Conservation (phyloP, 208 protist species). For the Herpetomonas samuelpessoai region DNA sequence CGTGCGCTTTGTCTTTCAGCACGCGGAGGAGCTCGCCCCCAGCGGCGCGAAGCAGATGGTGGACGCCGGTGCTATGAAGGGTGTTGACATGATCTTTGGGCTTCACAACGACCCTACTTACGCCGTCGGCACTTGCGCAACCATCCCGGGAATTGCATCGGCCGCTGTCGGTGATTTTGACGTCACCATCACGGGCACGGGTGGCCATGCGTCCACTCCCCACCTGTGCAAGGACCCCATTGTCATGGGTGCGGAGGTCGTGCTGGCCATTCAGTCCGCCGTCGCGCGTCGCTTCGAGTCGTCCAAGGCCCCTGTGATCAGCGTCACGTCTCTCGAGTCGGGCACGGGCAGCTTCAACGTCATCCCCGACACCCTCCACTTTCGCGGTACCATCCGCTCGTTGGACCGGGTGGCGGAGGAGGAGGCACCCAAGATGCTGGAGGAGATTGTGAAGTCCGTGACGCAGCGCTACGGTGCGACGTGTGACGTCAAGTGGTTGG, state of each 20-base stretch:
- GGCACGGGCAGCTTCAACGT: slow-evolving; percentile 64
- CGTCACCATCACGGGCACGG: slow-evolving; percentile 42
- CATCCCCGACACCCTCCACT: slow-evolving; percentile 49
- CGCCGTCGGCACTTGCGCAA: slow-evolving; percentile 26
- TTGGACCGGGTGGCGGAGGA: slow-evolving; percentile 33
- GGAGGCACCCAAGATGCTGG: slow-evolving; percentile 33
- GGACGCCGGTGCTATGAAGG: slow-evolving; percentile 39
- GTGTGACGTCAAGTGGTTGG: slow-evolving; percentile 18
- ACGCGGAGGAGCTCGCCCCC: slow-evolving; percentile 63
- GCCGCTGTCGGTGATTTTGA: slow-evolving; percentile 42
- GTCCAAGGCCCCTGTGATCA: slow-evolving; percentile 40
- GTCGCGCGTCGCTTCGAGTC: slow-evolving; percentile 45
- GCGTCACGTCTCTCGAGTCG: slow-evolving; percentile 43
- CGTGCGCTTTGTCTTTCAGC: slow-evolving; percentile 74
- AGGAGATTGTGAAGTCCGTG: slow-evolving; percentile 36
- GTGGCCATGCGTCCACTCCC: slow-evolving; percentile 54
- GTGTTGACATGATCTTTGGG: slow-evolving; percentile 56
- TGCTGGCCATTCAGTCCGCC: slow-evolving; percentile 52
- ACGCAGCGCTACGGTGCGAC: slow-evolving; percentile 40
- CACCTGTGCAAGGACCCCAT: slow-evolving; percentile 56
- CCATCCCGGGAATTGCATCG: slow-evolving; percentile 26
- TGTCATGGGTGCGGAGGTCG: slow-evolving; percentile 50
- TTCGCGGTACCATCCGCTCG: slow-evolving; percentile 50
- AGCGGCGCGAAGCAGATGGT: slow-evolving; percentile 55
- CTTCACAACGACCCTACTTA: slow-evolving; percentile 27